Evolutionary conservation across 163 green algal species (phyloP), one percentile per base, ranked within the genome.

Genomic region (Scenedesmus sp.): DNA sequence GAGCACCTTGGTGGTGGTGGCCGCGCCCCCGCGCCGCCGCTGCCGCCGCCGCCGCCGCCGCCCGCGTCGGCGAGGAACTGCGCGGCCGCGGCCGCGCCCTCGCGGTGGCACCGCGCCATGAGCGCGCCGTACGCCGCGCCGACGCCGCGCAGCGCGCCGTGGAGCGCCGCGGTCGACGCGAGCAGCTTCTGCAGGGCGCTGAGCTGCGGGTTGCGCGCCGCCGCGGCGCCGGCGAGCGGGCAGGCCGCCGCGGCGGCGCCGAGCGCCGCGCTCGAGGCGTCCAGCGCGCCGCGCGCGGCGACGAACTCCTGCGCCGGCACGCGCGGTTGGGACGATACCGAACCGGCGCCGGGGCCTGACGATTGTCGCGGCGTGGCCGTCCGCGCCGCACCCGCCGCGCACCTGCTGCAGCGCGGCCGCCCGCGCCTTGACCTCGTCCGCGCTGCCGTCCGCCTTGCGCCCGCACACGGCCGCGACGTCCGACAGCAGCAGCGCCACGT

Each of bases 1-100:
- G 58, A 87, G 67, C 42, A 87, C 81, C 57, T 82, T 78, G 71
- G 54, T 84, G n/a, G 63, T 78, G 15, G 50, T 26, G 29, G 29
- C 24, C 0, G 44, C 45, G 18, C 7, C 24, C 17, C 29, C 75
- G 31, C 45, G n/a, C n/a, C 29, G n/a, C 42, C 13, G 63, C n/a
- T 28, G 33, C 13, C 13, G 6, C 63, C 39, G 39, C 63, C 5
- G 18, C 63, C 4, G 39, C 42, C 22, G 39, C 39, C 4, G 39
- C 63, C 22, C 10, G 13, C 22, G 39, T n/a, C n/a, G 22, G 60
- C 18, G 13, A 85, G 36, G 57, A 83, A 78, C 24, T 65, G 67
- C 33, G 33, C 34, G 15, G 66, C 67, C 6, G 69, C 9, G 0
- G 58, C 77, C 4, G 77, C 48, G 7, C 39, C 77, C 45, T 83